Base-by-base conservation (phyloP, 768 basidiomycete species). In the Tricholoma sp. region DNA sequence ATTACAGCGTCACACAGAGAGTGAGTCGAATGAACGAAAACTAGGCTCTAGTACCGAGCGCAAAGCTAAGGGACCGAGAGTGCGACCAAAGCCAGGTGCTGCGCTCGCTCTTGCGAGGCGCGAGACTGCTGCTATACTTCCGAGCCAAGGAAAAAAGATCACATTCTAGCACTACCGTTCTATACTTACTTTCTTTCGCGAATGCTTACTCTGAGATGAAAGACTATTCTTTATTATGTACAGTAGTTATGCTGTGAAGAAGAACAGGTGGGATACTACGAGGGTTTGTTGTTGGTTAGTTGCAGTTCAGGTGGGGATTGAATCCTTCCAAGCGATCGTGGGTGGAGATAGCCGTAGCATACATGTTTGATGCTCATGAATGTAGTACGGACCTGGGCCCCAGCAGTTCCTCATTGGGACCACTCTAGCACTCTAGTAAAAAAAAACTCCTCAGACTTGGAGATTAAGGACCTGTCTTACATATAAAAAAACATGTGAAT, bases 91-190 rank as follows among this genome's bases (percentile, higher is more conserved):
- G 65, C 91, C 91, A 33, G 91, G 91, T 33, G 91, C 91, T 3
- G 88, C 88, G 1, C 81, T 92, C 18, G 90, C 90, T 0, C 76
- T 79, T 15, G 91, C 91, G 20, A 82, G 84, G 63, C 82, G 91
- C 52, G 87, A 90, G 71, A 85, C 82, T 54, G 83, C 81, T 15
- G 86, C 87, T 5, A 93, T 93, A 63, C 73, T 88, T 11, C 77
- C 78, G 6, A 77, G 84, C 64, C 77, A 83, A 69, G 86, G 87
- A 11, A 81, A 84, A 69, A 92, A 89, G 66, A 86, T 86, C 42
- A 80, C 78, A 41, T 93, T 93, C 61, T 87, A 79, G 61, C 15
- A 11, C 13, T 62, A 41, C 41, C 39, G 11, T 28, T 61, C 59
- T 34, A 63, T 29, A 50, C 36, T 52, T 6, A 56, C 13, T 17